A percentile compares a stretch with the other conserved stretches of the same genome.
Conservation (phyloP, 2,329 filamentous ascomycete genomes). For the Uncinocarpus reesii region DNA sequence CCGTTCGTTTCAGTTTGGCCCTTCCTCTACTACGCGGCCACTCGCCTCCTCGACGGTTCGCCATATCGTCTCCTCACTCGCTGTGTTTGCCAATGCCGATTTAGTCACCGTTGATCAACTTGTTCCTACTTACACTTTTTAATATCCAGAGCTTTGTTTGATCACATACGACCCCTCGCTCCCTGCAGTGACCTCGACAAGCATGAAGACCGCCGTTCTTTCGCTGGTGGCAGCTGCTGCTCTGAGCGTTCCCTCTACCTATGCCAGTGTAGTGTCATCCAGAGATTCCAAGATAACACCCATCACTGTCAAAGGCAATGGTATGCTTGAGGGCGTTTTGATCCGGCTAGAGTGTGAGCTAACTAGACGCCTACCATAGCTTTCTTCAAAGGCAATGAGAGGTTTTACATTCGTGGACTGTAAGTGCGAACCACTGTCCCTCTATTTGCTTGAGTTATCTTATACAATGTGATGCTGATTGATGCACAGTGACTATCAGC, state of each 20-base stretch:
- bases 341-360: conserved; percentile 10
- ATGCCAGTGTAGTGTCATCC: conserved; percentile 35
- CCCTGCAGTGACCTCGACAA: conserved; percentile 19
- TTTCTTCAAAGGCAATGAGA: conserved; percentile 52
- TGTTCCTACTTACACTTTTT: background rate
- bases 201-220: conserved; percentile 45
- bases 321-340: conserved; percentile 24
- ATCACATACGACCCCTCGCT: conserved; percentile 9
- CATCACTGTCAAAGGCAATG: conserved; percentile 54
- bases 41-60: no score
- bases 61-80: conserved; percentile 17
- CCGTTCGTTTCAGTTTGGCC: conserved; percentile 20
- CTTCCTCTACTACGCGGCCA: conserved; percentile 21
- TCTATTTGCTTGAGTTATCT: background rate
- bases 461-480: conserved; percentile 27
- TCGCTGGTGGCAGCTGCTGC: conserved; percentile 40
- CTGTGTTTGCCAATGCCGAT: no score
- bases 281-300: conserved; percentile 42
- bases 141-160: no score
- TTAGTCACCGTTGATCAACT: no score
- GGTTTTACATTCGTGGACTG: conserved; percentile 45
- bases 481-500: conserved; percentile 49
- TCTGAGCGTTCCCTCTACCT: conserved; percentile 38
- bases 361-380: conserved; percentile 32
- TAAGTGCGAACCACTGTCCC: conserved; percentile 9